Percentiles rank a stretch among this genome's conserved stretches.
Evolutionary conservation across 2,329 filamentous ascomycete genomes (phyloP).

Genomic region (Paraphoma sp.): DNA sequence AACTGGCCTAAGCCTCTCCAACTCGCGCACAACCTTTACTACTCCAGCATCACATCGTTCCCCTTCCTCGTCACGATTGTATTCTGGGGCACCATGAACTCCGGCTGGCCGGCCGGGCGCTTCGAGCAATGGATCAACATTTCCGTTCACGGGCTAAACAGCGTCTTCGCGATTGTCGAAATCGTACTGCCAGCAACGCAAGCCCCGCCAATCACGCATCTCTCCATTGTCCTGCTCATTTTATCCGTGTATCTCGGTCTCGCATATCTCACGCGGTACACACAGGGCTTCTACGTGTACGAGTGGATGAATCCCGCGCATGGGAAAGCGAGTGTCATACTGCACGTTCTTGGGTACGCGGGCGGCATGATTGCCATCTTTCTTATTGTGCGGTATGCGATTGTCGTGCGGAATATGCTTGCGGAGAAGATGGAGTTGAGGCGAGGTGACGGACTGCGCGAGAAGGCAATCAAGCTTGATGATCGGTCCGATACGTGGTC

Average conservation of each 20-base stretch:
- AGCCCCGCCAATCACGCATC: constrained; percentile 67
- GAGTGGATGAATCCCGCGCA: constrained; percentile 51
- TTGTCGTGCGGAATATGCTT: constrained; percentile 19
- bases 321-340: constrained; percentile 24
- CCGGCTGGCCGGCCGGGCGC: constrained; percentile 49
- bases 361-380: constrained; percentile 27
- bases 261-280: constrained; percentile 73
- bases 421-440: constrained; percentile 7
- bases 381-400: constrained; percentile 18
- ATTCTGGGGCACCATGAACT: constrained; percentile 48
- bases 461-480: constrained; percentile 19
- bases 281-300: constrained; percentile 77
- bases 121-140: constrained; percentile 63
- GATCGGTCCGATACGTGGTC: constrained; percentile 20
- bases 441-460: constrained; percentile 6
- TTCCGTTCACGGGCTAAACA: constrained; percentile 77
- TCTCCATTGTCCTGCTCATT: constrained; percentile 69
- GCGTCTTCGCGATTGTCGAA: constrained; percentile 73
- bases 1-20: constrained; percentile 42
- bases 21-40: constrained; percentile 44
- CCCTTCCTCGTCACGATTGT: constrained; percentile 50
- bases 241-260: constrained; percentile 73
- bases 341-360: constrained; percentile 32
- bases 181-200: constrained; percentile 70
- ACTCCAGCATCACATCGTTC: constrained; percentile 46